phyloP scores from a whole-genome alignment of 345 rosid genomes.

The Populus davidiana region DNA sequence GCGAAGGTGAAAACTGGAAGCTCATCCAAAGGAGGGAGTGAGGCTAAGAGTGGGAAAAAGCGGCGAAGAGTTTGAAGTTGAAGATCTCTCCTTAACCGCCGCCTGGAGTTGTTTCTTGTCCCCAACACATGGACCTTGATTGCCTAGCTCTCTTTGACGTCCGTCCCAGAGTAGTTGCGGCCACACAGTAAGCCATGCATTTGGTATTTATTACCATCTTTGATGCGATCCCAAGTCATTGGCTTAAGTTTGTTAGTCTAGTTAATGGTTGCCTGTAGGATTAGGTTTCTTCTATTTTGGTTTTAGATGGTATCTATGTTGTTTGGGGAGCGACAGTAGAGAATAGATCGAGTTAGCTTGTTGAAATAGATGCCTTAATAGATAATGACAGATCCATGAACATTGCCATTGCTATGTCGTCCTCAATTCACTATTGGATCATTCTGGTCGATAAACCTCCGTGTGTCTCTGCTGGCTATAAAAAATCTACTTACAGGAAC shows the following conservation, averaged over 20 bases:
- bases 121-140: background rate
- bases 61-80: constrained; percentile 42
- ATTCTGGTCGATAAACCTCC: background rate
- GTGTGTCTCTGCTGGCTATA: background rate
- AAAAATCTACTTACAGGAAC: background rate
- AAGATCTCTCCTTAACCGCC: background rate
- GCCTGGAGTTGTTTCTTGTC: background rate
- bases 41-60: constrained; percentile 53
- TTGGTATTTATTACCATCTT: constrained; percentile 8
- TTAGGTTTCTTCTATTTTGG: constrained; percentile 7
- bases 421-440: background rate
- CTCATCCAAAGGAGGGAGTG: constrained; percentile 52
- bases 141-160: background rate
- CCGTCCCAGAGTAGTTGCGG: background rate
- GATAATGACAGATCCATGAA: constrained; percentile 11
- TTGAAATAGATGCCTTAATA: constrained; percentile 21
- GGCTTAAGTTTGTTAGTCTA: constrained; percentile 11
- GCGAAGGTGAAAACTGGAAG: constrained; percentile 39
- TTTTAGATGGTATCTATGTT: constrained; percentile 25
- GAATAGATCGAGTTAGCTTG: constrained; percentile 31
- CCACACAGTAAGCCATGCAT: constrained; percentile 21
- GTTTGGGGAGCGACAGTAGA: constrained; percentile 24
- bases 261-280: constrained; percentile 33
- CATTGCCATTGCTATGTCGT: constrained; percentile 8
- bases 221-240: constrained; percentile 9